phyloP scores from a whole-genome alignment of 805 yeast species.

The Candida hispaniensis region DNA sequence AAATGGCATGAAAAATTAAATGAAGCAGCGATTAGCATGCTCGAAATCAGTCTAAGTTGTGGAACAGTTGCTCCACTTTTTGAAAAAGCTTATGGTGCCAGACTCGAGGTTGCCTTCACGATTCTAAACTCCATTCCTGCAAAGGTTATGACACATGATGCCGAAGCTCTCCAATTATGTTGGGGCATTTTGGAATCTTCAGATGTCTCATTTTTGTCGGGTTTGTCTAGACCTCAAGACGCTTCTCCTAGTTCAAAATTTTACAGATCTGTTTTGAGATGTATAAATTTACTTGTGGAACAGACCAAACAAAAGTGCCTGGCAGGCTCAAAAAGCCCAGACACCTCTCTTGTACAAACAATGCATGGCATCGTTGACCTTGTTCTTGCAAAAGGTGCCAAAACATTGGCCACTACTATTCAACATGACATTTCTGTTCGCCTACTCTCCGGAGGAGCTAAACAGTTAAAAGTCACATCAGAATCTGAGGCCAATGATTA shows the following conservation, averaged over 20 bases:
- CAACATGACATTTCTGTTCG: slow-evolving; percentile 45
- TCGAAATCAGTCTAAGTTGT: too few species aligned
- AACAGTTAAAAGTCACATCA: slow-evolving; percentile 1
- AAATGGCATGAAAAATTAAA: too few species aligned
- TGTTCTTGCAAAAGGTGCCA: slow-evolving; percentile 57
- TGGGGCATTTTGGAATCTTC: slow-evolving; percentile 13
- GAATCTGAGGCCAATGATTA: slow-evolving; percentile 3
- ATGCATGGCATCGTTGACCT: slow-evolving; percentile 42
- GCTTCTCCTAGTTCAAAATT: slow-evolving; percentile 15
- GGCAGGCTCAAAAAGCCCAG: slow-evolving; percentile 17
- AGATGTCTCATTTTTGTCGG: slow-evolving; percentile 12
- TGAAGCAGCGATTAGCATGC: too few species aligned
- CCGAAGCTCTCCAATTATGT: slow-evolving; percentile 3
- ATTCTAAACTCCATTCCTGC: slow-evolving; percentile 8
- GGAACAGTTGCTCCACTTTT: slow-evolving; percentile 15
- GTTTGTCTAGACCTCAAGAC: slow-evolving; percentile 16
- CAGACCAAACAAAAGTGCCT: slow-evolving; percentile 2
- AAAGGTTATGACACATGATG: slow-evolving; percentile 7
- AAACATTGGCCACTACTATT: slow-evolving; percentile 44
- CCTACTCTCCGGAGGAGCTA: too few species aligned
- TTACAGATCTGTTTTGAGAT: slow-evolving; percentile 12
- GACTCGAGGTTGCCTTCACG: slow-evolving; percentile 10
- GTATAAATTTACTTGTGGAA: slow-evolving; percentile 5
- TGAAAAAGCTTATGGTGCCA: slow-evolving; percentile 2
- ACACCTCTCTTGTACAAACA: slow-evolving; percentile 20